Conservation (phyloP, 148 eudicot species). For the Spergularia marina region DNA sequence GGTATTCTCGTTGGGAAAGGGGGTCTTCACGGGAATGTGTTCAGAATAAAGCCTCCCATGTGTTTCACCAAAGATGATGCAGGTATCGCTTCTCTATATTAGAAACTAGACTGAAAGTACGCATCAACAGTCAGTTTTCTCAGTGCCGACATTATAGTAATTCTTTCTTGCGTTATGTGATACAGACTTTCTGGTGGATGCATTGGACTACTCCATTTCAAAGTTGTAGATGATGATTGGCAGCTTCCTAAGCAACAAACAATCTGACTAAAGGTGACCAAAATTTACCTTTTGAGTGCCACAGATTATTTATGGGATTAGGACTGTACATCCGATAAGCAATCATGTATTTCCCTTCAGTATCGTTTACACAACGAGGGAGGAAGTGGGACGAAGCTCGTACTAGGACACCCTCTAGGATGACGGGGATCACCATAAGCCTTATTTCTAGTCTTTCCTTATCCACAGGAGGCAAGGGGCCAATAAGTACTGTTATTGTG, state of each 20-base stretch:
- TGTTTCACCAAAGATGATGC: constrained; percentile 91
- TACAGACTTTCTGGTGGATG: constrained; percentile 92
- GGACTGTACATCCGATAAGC: not conserved
- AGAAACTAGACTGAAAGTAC: no score
- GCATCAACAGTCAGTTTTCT: no score
- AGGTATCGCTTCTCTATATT: constrained; percentile 35
- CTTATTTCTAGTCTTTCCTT: not conserved
- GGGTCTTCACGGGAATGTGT: constrained; percentile 91
- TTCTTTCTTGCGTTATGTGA: not conserved
- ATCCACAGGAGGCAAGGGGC: not conserved
- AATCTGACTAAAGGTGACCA: not conserved
- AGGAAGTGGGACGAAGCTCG: not conserved
- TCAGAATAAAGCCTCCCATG: constrained; percentile 98
- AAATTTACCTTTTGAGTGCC: no score
- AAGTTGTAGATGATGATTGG: constrained; percentile 41
- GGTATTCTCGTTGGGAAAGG: constrained; percentile 96
- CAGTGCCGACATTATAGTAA: not conserved
- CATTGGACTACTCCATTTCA: constrained; percentile 75
- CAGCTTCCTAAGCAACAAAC: constrained; percentile 3
- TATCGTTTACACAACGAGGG: not conserved
- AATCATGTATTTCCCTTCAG: not conserved
- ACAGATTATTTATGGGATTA: not conserved
- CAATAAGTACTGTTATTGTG: not conserved
- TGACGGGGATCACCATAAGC: not conserved
- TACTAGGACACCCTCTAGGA: not conserved